Evolutionary conservation across 2,329 filamentous ascomycete species (phyloP), one percentile per base, ranked within the genome.

Genomic region (Pyrenochaeta sp.): DNA sequence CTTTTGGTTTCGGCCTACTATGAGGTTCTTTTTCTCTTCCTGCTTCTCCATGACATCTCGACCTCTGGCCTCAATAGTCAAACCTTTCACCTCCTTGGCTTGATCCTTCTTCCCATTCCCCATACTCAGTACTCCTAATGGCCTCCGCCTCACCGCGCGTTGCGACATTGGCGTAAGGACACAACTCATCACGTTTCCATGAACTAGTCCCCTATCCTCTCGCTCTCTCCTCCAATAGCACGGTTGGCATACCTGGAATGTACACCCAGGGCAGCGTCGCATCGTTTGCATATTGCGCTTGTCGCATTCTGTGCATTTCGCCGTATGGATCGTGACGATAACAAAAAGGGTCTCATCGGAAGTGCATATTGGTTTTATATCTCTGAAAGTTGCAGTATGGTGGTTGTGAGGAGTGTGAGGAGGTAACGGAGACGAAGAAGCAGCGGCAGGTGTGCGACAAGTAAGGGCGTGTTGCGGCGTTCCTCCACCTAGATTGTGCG

Each of bases 271-370:
- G 39, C 74, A 76, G 17, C 72, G 69, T 2, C 63, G 59, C 65
- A 76, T 71, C 1, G 50, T 61, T 10, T 58, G 60, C 37, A 51
- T 64, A 37, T 75, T 75, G 12, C 73, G 68, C 36, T 58, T 42
- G 42, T 76, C 72, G 56, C 74, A 76, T 14, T 64, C 63, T 2
- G 69, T 68, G 45, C 74, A 76, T 45, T 75, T 76, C n/a, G 74
- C 72, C 0, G 74, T 76, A 40, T 73, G 73, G 7, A 75, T 68
- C 0, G 35, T 58, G 21, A 75, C 55, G 9, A 46, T 44, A 0
- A 21, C 47, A 48, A 73, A 67, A 52, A 67, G 45, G 14, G 60
- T 18, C 18, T 63, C 47, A 61, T 69, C 58, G 0, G 58, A 45
- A 1, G 60, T 60, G 49, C 70, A 73, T 4, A 37, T 7, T 1